Conservation (phyloP, 805 yeast species). For the Nematodospora valgi region DNA sequence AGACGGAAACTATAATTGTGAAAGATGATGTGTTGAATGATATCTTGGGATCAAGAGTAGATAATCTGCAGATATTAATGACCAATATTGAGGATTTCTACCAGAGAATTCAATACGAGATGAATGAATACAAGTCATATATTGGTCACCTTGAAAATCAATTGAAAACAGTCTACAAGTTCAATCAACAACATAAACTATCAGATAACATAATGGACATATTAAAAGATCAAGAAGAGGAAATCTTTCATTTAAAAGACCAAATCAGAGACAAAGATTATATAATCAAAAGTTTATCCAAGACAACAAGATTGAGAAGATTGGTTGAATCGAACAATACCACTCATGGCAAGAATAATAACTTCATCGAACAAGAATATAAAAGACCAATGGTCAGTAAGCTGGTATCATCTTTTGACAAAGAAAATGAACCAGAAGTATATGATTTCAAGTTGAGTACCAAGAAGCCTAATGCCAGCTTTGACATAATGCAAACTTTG, state of each 20-base stretch:
- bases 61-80: slow-evolving; percentile 40
- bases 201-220: slow-evolving; percentile 22
- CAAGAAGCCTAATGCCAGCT: slow-evolving; percentile 11
- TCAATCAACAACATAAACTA: background rate
- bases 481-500: slow-evolving; percentile 6
- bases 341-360: background rate
- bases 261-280: slow-evolving; percentile 70
- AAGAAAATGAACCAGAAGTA: slow-evolving; percentile 15
- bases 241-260: slow-evolving; percentile 60
- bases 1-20: slow-evolving; percentile 52
- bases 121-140: slow-evolving; percentile 59
- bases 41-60: slow-evolving; percentile 45
- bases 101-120: slow-evolving; percentile 46
- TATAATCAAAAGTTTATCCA: slow-evolving; percentile 69
- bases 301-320: slow-evolving; percentile 57
- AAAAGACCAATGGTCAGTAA: background rate
- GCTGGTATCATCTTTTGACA: slow-evolving; percentile 5
- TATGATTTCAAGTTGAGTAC: slow-evolving; percentile 22
- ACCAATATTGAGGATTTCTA: slow-evolving; percentile 47
- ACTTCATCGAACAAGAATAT: background rate
- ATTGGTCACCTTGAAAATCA: slow-evolving; percentile 57
- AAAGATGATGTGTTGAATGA: slow-evolving; percentile 60
- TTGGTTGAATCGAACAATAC: slow-evolving; percentile 29
- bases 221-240: slow-evolving; percentile 62
- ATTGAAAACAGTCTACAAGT: slow-evolving; percentile 27